phyloP scores from a whole-genome alignment of 257 asterid species.

The Galeopsis tetrahit region DNA sequence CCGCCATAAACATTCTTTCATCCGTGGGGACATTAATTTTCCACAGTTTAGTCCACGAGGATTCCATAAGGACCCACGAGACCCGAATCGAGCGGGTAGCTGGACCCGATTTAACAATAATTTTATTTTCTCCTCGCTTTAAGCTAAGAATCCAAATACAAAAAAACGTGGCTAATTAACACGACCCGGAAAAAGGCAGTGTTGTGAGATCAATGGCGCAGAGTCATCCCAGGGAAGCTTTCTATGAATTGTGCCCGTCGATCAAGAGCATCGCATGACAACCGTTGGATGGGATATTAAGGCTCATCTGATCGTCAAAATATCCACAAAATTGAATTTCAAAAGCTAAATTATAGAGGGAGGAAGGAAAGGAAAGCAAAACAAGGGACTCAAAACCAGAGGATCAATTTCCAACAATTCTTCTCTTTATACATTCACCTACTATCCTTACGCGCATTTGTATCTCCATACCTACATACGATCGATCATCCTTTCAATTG shows the following conservation, averaged over 20 bases:
- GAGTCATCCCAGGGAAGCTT: background rate
- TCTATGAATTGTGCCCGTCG: conserved; percentile 64
- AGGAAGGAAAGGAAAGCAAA: conserved; percentile 60
- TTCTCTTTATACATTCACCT: conserved; percentile 24
- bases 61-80: too few species aligned
- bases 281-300: conserved; percentile 51
- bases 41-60: too few species aligned
- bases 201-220: too few species aligned
- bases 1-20: too few species aligned
- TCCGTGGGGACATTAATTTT: too few species aligned
- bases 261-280: conserved; percentile 14
- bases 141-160: too few species aligned
- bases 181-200: too few species aligned
- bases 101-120: too few species aligned
- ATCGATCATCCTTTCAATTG: conserved; percentile 17
- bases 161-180: too few species aligned
- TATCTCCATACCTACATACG: background rate
- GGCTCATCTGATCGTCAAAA: conserved; percentile 37
- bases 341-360: conserved; percentile 75
- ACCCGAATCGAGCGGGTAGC: too few species aligned
- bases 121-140: too few species aligned
- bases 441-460: conserved; percentile 11
- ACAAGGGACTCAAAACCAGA: conserved; percentile 28
- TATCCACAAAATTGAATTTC: conserved; percentile 47
- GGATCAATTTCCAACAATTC: conserved; percentile 30